A percentile compares a stretch with the other conserved stretches of the same genome.
Evolutionary conservation across 169 alveolate species (phyloP).

Genomic region (Eimeria necatrix): DNA sequence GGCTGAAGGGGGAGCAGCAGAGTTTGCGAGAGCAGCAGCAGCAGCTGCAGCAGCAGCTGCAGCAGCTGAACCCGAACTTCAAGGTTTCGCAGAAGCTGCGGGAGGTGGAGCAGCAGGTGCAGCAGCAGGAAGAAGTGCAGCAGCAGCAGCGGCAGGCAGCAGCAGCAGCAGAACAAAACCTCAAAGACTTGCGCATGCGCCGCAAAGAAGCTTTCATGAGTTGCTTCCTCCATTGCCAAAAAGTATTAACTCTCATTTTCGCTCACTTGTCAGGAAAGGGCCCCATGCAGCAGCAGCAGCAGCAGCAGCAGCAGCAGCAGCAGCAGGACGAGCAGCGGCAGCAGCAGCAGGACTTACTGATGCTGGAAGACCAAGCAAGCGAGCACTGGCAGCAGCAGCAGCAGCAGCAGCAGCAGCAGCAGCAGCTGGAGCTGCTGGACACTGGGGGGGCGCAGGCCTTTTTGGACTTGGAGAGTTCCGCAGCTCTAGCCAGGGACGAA

Average conservation of each 20-base stretch:
- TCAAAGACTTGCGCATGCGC: not conserved
- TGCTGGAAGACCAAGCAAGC: not conserved
- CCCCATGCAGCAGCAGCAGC: not conserved
- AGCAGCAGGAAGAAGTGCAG: slow-evolving; percentile 37
- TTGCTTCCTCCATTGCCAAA: slow-evolving; percentile 20
- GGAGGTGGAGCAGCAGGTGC: slow-evolving; percentile 10
- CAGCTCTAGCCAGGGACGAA: slow-evolving; percentile 6
- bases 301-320: not conserved
- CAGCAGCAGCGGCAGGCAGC: slow-evolving; percentile 7
- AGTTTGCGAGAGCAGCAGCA: slow-evolving; percentile 14
- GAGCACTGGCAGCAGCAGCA: not conserved
- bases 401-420: not conserved
- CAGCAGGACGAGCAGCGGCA: too few relatives aligned
- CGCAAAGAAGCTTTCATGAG: slow-evolving; percentile 17
- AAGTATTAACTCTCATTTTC: not conserved
- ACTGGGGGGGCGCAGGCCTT: not conserved
- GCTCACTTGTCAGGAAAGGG: slow-evolving; percentile 19
- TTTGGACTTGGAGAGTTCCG: not conserved
- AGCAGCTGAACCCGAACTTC: slow-evolving; percentile 23
- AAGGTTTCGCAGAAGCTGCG: slow-evolving; percentile 13
- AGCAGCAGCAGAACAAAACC: not conserved
- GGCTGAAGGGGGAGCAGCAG: slow-evolving; percentile 33
- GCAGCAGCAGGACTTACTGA: not conserved
- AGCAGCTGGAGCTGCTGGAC: not conserved
- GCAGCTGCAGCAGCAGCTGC: slow-evolving; percentile 43